Evolutionary conservation across 257 asterid species (phyloP).

Genomic region (Solanum chmielewskii): DNA sequence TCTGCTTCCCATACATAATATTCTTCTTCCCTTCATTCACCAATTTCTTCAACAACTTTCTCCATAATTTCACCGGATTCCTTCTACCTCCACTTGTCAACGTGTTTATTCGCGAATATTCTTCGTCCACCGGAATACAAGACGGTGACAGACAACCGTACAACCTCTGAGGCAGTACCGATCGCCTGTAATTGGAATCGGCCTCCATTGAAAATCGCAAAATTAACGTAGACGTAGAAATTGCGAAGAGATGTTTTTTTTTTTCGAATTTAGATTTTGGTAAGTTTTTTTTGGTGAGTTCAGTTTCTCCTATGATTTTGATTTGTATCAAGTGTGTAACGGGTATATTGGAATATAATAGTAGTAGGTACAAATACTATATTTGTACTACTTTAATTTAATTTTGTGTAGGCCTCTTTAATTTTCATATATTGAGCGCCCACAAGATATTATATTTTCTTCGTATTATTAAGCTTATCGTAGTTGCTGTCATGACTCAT

Average conservation of each 20-base stretch:
- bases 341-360: not conserved
- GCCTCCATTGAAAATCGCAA: slow-evolving; percentile 6
- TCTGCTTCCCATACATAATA: slow-evolving; percentile 29
- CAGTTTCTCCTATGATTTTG: not conserved
- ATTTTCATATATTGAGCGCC: not conserved
- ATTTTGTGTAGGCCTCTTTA: not conserved
- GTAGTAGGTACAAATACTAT: not conserved
- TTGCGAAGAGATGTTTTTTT: not conserved
- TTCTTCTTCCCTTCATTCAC: slow-evolving; percentile 49
- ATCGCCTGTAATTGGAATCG: slow-evolving; percentile 23
- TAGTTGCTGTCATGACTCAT: not conserved
- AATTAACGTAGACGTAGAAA: not conserved
- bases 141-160: slow-evolving; percentile 70
- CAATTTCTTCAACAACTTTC: slow-evolving; percentile 41
- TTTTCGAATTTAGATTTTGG: not conserved
- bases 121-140: slow-evolving; percentile 63
- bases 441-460: not conserved
- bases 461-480: not conserved
- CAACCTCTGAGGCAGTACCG: slow-evolving; percentile 28
- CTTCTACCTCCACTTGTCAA: slow-evolving; percentile 2
- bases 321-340: not conserved
- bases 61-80: slow-evolving; percentile 22
- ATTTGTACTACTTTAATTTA: not conserved
- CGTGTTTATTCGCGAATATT: slow-evolving; percentile 42
- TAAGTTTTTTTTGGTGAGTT: too few species aligned